Conservation (phyloP, 1,284 basidiomycete species). For the Mrakiaceae sp. region DNA sequence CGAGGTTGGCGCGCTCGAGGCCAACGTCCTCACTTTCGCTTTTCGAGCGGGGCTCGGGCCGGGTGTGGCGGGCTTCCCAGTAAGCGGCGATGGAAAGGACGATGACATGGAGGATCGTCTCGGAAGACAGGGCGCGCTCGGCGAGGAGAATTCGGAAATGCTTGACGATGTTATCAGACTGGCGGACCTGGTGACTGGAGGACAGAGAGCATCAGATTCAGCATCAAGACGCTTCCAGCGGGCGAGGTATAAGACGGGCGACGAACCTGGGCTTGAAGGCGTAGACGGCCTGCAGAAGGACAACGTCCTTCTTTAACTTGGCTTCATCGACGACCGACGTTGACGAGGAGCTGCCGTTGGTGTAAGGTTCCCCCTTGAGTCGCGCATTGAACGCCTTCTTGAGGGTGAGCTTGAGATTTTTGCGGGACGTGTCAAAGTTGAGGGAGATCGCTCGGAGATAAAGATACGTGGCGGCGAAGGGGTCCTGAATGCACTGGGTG, state of each 20-base stretch:
- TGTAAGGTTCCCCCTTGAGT: background rate
- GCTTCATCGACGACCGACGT: constrained; percentile 42
- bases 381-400: constrained; percentile 49
- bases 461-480: constrained; percentile 67
- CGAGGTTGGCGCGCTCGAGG: constrained; percentile 39
- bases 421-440: constrained; percentile 76
- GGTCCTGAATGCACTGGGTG: constrained; percentile 60
- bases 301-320: constrained; percentile 55
- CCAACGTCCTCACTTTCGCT: constrained; percentile 31
- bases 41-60: constrained; percentile 11
- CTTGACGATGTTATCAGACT: constrained; percentile 35
- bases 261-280: constrained; percentile 34
- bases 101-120: constrained; percentile 63
- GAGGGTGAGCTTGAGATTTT: constrained; percentile 67
- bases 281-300: constrained; percentile 45
- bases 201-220: background rate
- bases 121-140: constrained; percentile 58
- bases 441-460: constrained; percentile 90
- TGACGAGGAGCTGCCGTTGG: constrained; percentile 1
- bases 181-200: constrained; percentile 3
- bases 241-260: constrained; percentile 16
- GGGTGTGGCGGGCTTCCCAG: constrained; percentile 60
- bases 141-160: constrained; percentile 51
- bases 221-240: background rate
- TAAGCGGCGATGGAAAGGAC: constrained; percentile 63